These are phyloP conservation scores for Hortiboletus campestris DNA, from an alignment of 768 basidiomycete species.

Conservation along the genomic window DNA sequence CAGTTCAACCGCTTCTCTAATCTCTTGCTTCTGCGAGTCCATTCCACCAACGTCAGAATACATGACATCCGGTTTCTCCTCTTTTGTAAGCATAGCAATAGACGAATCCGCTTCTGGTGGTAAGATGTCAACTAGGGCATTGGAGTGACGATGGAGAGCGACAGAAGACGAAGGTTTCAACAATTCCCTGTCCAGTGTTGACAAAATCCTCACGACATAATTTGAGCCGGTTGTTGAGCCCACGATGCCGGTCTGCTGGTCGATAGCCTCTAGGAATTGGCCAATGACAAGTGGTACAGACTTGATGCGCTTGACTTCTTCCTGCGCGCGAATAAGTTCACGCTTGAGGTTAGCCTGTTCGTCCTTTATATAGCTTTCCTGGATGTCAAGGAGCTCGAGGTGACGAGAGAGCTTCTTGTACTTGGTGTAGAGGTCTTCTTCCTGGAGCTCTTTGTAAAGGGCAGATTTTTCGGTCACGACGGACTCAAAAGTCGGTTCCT, in stretches of 20 bases:
- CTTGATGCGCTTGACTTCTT: constrained; percentile 99
- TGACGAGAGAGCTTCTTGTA: constrained; percentile 96
- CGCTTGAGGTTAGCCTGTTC: constrained; percentile 97
- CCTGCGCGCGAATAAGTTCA: constrained; percentile 96
- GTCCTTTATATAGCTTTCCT: constrained; percentile 97
- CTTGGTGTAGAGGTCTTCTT: constrained; percentile 94
- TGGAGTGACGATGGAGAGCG: constrained; percentile 98
- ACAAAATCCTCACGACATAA: constrained; percentile 96
- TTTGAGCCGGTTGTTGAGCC: constrained; percentile 97
- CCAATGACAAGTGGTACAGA: constrained; percentile 98
- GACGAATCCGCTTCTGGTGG: constrained; percentile 98
- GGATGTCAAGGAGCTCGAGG: constrained; percentile 90
- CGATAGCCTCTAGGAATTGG: constrained; percentile 98
- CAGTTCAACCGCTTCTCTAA: constrained; percentile 95
- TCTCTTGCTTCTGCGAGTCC: constrained; percentile 98
- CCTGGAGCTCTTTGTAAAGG: constrained; percentile 80
- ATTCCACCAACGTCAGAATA: constrained; percentile 97
- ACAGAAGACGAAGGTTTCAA: constrained; percentile 97
- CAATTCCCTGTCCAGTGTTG: constrained; percentile 94
- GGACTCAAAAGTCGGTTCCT: constrained; percentile 91
- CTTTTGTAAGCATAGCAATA: constrained; percentile 90
- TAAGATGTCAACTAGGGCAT: constrained; percentile 96
- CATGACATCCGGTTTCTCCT: constrained; percentile 92
- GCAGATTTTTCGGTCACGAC: constrained; percentile 88
- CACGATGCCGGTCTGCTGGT: constrained; percentile 95